These are phyloP conservation scores for Talaromyces borbonicus DNA, from an alignment of 495 filamentous ascomycete genomes.

Conservation along the genomic window DNA sequence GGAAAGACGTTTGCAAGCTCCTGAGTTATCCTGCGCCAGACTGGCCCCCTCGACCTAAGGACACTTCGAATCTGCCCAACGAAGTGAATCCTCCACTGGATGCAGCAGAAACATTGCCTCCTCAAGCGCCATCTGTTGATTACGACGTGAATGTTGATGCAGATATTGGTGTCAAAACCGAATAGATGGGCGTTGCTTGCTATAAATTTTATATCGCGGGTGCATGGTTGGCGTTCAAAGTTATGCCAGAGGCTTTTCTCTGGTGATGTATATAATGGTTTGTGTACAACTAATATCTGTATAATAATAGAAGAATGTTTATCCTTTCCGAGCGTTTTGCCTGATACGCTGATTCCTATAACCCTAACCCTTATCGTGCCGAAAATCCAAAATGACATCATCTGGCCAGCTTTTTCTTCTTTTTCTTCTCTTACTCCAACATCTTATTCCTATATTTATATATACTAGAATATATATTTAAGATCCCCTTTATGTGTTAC, in stretches of 20 bases:
- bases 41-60: slow-evolving; percentile 17
- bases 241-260: not conserved
- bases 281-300: not conserved
- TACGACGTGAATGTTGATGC: not conserved
- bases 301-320: not conserved
- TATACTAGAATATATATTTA: no score
- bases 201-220: not conserved
- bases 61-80: slow-evolving; percentile 4
- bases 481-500: no score
- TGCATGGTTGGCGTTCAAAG: not conserved
- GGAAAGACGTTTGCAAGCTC: slow-evolving; percentile 45
- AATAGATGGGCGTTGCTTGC: not conserved
- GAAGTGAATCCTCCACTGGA: not conserved
- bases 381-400: no score
- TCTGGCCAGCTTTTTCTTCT: no score
- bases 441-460: no score
- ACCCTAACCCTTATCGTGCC: no score
- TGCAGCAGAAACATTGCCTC: not conserved
- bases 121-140: not conserved
- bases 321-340: no score
- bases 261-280: not conserved
- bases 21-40: slow-evolving; percentile 39
- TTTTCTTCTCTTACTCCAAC: no score
- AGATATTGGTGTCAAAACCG: not conserved
- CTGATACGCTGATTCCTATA: no score